Base-by-base conservation (phyloP, 345 rosid species). In the Psidium friedrichsthalianum region DNA sequence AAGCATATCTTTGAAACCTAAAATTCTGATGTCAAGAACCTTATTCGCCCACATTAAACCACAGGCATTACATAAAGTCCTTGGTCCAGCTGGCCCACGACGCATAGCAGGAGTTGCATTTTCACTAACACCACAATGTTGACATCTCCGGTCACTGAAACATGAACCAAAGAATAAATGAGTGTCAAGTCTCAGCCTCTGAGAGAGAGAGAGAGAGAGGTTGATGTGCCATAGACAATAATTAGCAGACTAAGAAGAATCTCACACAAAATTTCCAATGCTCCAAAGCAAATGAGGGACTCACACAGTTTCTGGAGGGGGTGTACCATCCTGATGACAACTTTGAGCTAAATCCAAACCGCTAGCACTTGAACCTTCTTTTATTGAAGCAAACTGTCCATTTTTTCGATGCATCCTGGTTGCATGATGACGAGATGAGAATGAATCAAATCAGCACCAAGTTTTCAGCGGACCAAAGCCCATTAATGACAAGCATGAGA, bases 21-120 rank as follows among this genome's bases (percentile, higher is more conserved):
- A 83, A 83, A 58, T 58, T 83, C 84, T 3, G 32, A 59, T 18
- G 29, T 58, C 22, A 40, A 54, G 74, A 49, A 94, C 97, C 95
- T 93, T 94, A 89, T 94, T 94, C 32, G 97, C 95, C 97, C 97
- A 94, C 97, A 94, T 94, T n/a, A 94, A 93, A 76, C 97, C 97
- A 84, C 97, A 94, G 10, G 97, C 97, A 83, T 94, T 94, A 87
- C 95, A 94, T 82, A 94, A 88, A 80, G 95, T 94, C 87, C 97
- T 93, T 51, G 97, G 95, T 87, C 97, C 97, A 88, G 93, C 94
- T 76, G 97, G 97, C 53, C 97, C 97, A 84, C 97, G 95, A 82
- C 95, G 97, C 97, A 94, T 94, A 74, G 94, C 94, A 44, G 97
- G 95, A 82, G 95, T 94, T 84, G 89, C 91, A 86, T 88, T 92